Conservation (phyloP, 768 basidiomycete genomes). For the Mycena vulgaris region DNA sequence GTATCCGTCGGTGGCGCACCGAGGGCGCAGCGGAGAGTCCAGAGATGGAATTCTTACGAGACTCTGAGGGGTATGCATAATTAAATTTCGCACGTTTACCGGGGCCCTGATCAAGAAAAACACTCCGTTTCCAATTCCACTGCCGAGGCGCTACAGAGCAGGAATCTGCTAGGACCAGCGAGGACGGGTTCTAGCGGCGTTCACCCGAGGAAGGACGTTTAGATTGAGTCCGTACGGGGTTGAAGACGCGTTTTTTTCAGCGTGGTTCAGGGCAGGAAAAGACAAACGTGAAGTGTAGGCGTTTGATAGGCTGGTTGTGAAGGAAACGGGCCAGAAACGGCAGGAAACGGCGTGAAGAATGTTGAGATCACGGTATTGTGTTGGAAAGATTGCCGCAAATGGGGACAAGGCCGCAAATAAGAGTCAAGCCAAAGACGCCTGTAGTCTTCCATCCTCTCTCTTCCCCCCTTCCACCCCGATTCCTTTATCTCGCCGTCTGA, state of each 20-base stretch:
- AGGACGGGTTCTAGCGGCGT: neutral
- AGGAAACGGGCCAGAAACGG: neutral
- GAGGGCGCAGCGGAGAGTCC: too few species aligned
- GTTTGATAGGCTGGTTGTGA: constrained; percentile 5
- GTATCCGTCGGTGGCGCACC: too few species aligned
- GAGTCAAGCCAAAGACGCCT: neutral
- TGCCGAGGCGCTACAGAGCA: neutral
- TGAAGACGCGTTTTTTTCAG: neutral
- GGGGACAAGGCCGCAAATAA: constrained; percentile 4
- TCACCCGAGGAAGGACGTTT: constrained; percentile 7
- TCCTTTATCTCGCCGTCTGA: constrained; percentile 30
- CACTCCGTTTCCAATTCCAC: neutral
- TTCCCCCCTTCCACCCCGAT: constrained; percentile 11
- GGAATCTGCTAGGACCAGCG: neutral
- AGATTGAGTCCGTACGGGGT: constrained; percentile 1
- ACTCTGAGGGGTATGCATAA: neutral
- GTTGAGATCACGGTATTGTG: neutral
- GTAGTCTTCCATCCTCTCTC: constrained; percentile 10
- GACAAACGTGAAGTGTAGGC: neutral
- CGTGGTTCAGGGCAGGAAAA: neutral
- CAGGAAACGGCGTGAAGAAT: too few species aligned
- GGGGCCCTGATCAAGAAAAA: neutral
- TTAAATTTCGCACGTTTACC: neutral
- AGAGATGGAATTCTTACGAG: too few species aligned
- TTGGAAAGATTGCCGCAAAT: neutral